Evolutionary conservation across 1,139 yeast genomes (phyloP).

Genomic region (Pichia sp.): DNA sequence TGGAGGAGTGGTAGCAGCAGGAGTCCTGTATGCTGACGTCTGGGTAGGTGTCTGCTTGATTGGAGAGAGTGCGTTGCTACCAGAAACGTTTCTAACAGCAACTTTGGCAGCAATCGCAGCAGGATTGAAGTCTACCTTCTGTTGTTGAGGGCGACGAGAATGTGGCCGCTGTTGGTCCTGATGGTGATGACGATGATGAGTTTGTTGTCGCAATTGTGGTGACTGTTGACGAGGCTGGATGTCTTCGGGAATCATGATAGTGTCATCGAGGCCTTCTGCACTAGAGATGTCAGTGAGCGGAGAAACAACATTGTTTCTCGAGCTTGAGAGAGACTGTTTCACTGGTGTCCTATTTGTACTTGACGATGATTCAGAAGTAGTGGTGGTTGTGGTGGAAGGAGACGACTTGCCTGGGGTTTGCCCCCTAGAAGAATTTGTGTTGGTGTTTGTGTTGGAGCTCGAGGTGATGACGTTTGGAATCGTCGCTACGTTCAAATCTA

Average conservation of each 20-base stretch:
- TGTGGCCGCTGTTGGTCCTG: no score
- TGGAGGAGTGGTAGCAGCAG: not conserved
- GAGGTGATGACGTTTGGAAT: not conserved
- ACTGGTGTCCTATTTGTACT: conserved; percentile 1
- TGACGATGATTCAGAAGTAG: conserved; percentile 10
- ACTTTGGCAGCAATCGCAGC: conserved; percentile 3
- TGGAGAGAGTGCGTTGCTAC: not conserved
- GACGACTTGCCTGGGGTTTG: conserved; percentile 7
- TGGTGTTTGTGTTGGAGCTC: conserved; percentile 1
- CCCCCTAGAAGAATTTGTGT: not conserved
- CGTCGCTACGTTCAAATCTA: not conserved
- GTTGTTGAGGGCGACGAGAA: no score
- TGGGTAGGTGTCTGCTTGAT: not conserved
- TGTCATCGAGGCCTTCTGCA: not conserved
- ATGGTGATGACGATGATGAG: no score
- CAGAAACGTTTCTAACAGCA: not conserved
- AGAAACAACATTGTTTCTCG: not conserved
- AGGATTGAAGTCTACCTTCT: not conserved
- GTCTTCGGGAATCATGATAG: not conserved
- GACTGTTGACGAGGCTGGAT: not conserved
- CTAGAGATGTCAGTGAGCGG: conserved; percentile 7
- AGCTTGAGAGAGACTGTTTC: not conserved
- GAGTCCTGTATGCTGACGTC: not conserved
- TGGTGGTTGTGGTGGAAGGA: conserved; percentile 18
- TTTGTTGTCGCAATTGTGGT: not conserved